phyloP scores from a whole-genome alignment of 768 basidiomycete species.

The Hirschioporus abietinus region DNA sequence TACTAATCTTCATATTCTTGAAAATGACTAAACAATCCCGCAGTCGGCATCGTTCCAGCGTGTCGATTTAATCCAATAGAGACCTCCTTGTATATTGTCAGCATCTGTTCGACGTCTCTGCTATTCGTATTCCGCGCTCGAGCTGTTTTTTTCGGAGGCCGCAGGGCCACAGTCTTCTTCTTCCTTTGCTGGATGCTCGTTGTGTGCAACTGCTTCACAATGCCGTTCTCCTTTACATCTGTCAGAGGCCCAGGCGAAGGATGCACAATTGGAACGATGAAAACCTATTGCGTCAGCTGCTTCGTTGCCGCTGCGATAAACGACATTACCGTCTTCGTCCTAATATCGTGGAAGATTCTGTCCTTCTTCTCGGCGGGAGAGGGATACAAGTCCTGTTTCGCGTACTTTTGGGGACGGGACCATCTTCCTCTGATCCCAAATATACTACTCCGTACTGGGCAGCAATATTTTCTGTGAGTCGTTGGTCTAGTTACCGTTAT shows the following conservation, averaged over 20 bases:
- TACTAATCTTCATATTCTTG: conserved; percentile 15
- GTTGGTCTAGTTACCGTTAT: not conserved
- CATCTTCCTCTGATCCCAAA: not conserved
- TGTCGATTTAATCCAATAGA: not conserved
- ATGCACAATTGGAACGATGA: conserved; percentile 24
- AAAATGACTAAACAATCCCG: not conserved
- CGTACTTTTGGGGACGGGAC: not conserved
- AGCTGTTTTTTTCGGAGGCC: conserved; percentile 22
- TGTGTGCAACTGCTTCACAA: conserved; percentile 21
- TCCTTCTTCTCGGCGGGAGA: not conserved
- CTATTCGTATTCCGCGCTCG: conserved; percentile 1
- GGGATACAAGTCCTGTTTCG: not conserved
- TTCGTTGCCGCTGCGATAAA: conserved; percentile 22
- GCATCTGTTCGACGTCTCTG: not conserved
- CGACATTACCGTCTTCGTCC: conserved; percentile 31
- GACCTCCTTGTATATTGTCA: not conserved
- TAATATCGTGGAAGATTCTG: conserved; percentile 26
- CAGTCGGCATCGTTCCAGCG: not conserved
- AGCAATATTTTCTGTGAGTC: conserved; percentile 2
- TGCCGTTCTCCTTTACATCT: conserved; percentile 21
- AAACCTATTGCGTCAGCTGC: conserved; percentile 20
- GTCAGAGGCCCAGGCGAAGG: conserved; percentile 25
- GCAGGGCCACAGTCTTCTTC: conserved; percentile 20
- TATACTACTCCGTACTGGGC: not conserved
- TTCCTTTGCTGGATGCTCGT: conserved; percentile 25